Evolutionary conservation across 2,329 filamentous ascomycete genomes (phyloP).

Genomic region (Claviceps sp.): DNA sequence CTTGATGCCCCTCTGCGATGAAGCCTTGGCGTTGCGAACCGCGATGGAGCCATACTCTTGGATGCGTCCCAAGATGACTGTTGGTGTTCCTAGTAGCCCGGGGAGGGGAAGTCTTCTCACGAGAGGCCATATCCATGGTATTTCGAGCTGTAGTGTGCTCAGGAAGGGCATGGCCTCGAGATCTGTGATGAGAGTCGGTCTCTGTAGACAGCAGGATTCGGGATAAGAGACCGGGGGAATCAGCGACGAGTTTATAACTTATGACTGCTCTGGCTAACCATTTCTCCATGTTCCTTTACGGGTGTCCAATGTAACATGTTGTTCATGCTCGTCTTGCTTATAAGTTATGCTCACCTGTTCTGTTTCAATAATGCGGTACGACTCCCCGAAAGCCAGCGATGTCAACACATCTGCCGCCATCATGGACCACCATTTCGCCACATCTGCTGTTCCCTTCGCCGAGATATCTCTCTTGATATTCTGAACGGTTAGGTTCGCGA

Average conservation of each 20-base stretch:
- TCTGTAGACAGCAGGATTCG: neutral
- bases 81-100: neutral
- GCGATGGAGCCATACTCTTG: neutral
- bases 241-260: neutral
- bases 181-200: neutral
- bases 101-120: neutral
- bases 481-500: neutral
- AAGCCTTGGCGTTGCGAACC: neutral
- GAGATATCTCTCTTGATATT: neutral
- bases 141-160: neutral
- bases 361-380: neutral
- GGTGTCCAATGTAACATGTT: neutral
- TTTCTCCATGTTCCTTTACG: neutral
- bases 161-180: neutral
- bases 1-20: neutral
- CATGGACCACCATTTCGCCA: constrained; percentile 1
- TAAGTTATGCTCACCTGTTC: neutral
- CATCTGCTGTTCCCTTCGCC: neutral
- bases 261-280: neutral
- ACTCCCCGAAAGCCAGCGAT: neutral
- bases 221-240: neutral
- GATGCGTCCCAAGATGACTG: neutral
- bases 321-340: neutral
- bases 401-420: constrained; percentile 1
- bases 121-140: neutral